These are phyloP conservation scores for Podaxis sp. DNA, from an alignment of 768 basidiomycete species.

Conservation along the genomic window DNA sequence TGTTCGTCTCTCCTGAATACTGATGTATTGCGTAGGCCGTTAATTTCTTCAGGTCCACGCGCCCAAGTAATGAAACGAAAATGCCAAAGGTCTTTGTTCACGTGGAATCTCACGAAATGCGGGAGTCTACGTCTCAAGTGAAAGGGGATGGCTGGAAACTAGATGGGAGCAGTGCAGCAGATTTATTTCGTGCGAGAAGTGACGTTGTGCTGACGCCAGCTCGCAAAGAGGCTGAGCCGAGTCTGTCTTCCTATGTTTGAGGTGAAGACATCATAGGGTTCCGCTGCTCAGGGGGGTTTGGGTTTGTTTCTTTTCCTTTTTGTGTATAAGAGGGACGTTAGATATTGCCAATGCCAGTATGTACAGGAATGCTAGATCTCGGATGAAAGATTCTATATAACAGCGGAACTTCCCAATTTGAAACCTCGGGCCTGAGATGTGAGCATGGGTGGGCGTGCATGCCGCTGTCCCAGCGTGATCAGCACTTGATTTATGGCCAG, in stretches of 20 bases:
- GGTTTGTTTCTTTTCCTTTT: not conserved
- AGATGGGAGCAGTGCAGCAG: not conserved
- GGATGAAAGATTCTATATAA: too few relatives aligned
- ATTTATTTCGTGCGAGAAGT: not conserved
- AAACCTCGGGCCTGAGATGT: too few relatives aligned
- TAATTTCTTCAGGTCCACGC: not conserved
- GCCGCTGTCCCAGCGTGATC: too few relatives aligned
- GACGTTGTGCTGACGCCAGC: not conserved
- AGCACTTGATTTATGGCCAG: too few relatives aligned
- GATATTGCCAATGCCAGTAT: too few relatives aligned
- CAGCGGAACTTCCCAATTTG: too few relatives aligned
- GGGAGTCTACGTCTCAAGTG: not conserved
- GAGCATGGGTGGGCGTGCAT: too few relatives aligned
- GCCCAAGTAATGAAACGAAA: not conserved
- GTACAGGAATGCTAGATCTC: too few relatives aligned
- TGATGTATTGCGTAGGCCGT: not conserved
- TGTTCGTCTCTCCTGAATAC: too few relatives aligned
- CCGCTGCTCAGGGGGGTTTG: not conserved
- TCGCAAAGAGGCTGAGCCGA: not conserved
- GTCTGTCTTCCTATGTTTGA: not conserved
- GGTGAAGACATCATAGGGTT: not conserved
- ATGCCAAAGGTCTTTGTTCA: not conserved
- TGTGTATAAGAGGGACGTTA: too few relatives aligned
- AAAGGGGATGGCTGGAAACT: not conserved
- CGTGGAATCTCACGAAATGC: conserved; percentile 7